phyloP scores from a whole-genome alignment of 805 yeast species.

The Komagataella mondaviorum region DNA sequence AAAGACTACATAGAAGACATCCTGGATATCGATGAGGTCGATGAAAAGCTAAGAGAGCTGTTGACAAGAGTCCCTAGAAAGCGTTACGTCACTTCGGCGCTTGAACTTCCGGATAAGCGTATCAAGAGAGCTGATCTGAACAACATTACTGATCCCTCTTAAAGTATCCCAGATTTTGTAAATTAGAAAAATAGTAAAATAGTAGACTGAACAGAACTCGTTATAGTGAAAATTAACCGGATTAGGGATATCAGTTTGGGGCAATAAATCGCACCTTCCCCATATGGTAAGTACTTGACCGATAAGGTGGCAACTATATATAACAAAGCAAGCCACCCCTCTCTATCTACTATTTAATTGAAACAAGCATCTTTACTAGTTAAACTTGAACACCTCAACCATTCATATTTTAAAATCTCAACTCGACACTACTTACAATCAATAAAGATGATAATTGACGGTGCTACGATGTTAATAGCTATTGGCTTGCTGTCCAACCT shows the following conservation, averaged over 20 bases:
- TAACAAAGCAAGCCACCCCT: not conserved
- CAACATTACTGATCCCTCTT: slow-evolving; percentile 1
- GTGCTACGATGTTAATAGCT: not conserved
- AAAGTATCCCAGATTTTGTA: slow-evolving; percentile 1
- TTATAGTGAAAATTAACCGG: not conserved
- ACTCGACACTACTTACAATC: not conserved
- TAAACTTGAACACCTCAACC: not conserved
- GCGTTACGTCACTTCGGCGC: slow-evolving; percentile 4
- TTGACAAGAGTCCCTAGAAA: slow-evolving; percentile 9
- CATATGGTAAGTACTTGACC: not conserved
- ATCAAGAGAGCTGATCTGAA: not conserved
- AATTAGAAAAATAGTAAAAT: not conserved
- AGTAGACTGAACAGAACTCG: not conserved
- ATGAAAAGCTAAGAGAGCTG: slow-evolving; percentile 1
- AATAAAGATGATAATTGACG: not conserved
- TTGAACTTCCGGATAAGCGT: not conserved
- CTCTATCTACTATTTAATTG: not conserved
- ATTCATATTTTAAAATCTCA: not conserved
- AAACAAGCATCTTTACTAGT: not conserved
- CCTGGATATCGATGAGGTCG: slow-evolving; percentile 3
- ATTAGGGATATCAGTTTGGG: not conserved
- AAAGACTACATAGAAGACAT: not conserved
- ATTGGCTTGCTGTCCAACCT: not conserved
- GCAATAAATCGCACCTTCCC: not conserved
- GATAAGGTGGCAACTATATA: not conserved